These are phyloP conservation scores for Boletus speciosus DNA, from an alignment of 768 basidiomycete species.

Conservation along the genomic window DNA sequence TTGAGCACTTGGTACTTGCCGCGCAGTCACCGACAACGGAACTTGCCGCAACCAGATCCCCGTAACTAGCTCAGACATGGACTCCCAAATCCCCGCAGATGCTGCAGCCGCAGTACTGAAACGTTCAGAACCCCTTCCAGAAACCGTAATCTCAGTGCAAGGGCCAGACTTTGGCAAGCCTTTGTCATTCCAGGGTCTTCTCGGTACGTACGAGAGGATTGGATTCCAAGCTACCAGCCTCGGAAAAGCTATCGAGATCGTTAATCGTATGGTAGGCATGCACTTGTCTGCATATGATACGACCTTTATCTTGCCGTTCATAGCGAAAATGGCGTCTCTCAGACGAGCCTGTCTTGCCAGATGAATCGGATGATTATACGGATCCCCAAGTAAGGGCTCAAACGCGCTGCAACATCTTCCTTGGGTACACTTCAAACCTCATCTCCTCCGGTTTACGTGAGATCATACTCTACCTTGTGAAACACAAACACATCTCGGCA, in stretches of 20 bases:
- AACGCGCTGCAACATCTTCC: slow-evolving; percentile 84
- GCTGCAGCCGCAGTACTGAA: slow-evolving; percentile 78
- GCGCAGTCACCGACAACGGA: slow-evolving; percentile 15
- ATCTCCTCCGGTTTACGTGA: slow-evolving; percentile 97
- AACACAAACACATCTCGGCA: slow-evolving; percentile 84
- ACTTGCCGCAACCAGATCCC: slow-evolving; percentile 22
- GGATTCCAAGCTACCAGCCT: slow-evolving; percentile 98
- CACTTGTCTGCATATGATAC: not conserved
- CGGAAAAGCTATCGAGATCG: slow-evolving; percentile 82
- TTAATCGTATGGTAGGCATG: slow-evolving; percentile 81
- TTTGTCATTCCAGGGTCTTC: slow-evolving; percentile 61
- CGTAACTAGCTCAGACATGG: slow-evolving; percentile 5
- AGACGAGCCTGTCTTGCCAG: slow-evolving; percentile 69
- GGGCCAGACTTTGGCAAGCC: slow-evolving; percentile 85
- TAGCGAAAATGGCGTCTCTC: slow-evolving; percentile 89
- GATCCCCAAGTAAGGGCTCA: slow-evolving; percentile 58
- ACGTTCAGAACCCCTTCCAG: slow-evolving; percentile 68
- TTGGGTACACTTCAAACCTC: slow-evolving; percentile 98
- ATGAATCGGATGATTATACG: slow-evolving; percentile 66
- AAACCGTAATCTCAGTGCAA: slow-evolving; percentile 63
- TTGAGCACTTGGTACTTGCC: not conserved
- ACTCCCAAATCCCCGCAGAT: slow-evolving; percentile 42
- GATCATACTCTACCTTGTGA: slow-evolving; percentile 86
- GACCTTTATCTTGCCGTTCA: not conserved
- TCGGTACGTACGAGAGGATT: slow-evolving; percentile 81